These are phyloP conservation scores for Tolypocladium nubicola DNA, from an alignment of 2,329 filamentous ascomycete species.

Conservation along the genomic window DNA sequence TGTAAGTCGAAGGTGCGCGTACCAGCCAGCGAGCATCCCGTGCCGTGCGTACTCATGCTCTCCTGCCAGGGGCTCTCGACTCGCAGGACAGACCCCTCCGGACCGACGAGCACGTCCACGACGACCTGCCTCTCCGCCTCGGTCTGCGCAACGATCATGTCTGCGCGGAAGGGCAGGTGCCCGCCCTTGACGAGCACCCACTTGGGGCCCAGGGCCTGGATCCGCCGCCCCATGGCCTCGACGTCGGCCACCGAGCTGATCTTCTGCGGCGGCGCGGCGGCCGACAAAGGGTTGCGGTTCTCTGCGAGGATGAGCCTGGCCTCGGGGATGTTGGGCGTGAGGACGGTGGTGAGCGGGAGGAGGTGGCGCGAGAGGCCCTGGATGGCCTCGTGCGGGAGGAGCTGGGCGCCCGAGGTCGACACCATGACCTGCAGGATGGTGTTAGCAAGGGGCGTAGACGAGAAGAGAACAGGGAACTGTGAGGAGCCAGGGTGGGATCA, in stretches of 20 bases:
- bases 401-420: constrained; percentile 63
- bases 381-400: constrained; percentile 58
- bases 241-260: constrained; percentile 54
- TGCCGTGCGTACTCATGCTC: constrained; percentile 83
- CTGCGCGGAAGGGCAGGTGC: constrained; percentile 65
- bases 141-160: constrained; percentile 45
- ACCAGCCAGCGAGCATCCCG: constrained; percentile 89
- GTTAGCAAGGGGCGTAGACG: neutral
- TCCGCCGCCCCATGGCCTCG: constrained; percentile 52
- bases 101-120: constrained; percentile 66
- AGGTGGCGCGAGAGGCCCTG: constrained; percentile 46
- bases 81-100: constrained; percentile 39
- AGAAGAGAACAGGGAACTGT: neutral
- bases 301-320: constrained; percentile 53
- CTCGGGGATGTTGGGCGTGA: constrained; percentile 73
- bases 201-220: constrained; percentile 60
- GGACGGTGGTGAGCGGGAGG: constrained; percentile 54
- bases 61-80: constrained; percentile 62
- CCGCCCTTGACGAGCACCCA: constrained; percentile 87
- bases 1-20: constrained; percentile 20
- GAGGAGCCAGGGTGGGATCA: neutral
- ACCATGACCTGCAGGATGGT: constrained; percentile 69
- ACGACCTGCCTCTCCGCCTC: constrained; percentile 55
- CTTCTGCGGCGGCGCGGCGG: constrained; percentile 10
- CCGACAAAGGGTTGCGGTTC: constrained; percentile 23